Conservation (phyloP, 305 asterid species). For the Fraxinus floribunda region DNA sequence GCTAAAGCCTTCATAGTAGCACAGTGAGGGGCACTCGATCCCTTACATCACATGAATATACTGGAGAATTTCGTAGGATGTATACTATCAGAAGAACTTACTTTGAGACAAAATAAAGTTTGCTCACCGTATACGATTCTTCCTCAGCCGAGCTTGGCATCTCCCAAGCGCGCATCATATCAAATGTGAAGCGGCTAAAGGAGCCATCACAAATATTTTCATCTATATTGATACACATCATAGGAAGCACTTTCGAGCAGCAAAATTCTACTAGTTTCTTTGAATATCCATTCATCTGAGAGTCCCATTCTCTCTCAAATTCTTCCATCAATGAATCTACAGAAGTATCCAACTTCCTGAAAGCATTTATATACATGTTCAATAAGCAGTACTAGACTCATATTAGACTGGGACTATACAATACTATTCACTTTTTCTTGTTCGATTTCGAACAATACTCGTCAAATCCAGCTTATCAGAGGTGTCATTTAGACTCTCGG, state of each 20-base stretch:
- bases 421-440: no score
- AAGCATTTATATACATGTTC: not conserved
- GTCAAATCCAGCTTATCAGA: no score
- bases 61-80: not conserved
- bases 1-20: not conserved
- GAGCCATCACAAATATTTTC: constrained; percentile 54
- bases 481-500: no score
- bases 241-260: constrained; percentile 56
- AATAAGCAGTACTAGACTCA: no score
- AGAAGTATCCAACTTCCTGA: constrained; percentile 53
- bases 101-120: not conserved
- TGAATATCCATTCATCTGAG: constrained; percentile 45
- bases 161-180: constrained; percentile 97
- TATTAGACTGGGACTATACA: no score
- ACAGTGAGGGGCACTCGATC: not conserved
- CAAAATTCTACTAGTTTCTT: constrained; percentile 66
- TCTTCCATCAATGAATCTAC: constrained; percentile 50
- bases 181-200: constrained; percentile 71
- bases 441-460: no score
- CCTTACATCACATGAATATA: not conserved
- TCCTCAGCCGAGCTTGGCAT: constrained; percentile 51
- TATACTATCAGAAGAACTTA: no score
- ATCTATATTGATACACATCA: constrained; percentile 47
- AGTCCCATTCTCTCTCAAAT: constrained; percentile 60
- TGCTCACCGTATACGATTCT: constrained; percentile 48